Base-by-base conservation (phyloP, 202 grass and related monocot species). In the Saccharum hybrid region DNA sequence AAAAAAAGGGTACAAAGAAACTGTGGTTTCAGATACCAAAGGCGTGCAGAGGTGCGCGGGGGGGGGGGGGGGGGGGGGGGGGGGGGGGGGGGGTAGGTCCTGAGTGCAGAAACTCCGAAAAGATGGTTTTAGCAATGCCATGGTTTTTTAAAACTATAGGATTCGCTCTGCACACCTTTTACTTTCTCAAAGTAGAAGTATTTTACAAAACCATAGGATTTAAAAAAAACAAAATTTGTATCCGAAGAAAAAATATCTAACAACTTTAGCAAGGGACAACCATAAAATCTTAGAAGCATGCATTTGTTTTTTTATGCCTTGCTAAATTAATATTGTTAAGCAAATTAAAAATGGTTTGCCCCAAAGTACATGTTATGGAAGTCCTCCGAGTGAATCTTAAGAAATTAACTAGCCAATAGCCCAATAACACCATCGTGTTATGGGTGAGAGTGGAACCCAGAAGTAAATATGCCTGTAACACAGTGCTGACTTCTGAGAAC, bases 401-500 rank as follows among this genome's bases (percentile, higher is more conserved):
- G 7, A 79, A 51, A 63, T 31, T 70, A 46, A 70, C 40, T 66
- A 60, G 9, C 6, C 26, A 83, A 38, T 56, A 68, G 26, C 70
- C 14, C 70, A 51, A 73, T 49, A 66, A 76, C 56, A 85, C 54
- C 19, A 83, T 72, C 3, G 23, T 37, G 36, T 33, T 10, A 60
- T 42, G 12, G 49, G 23, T 45, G 23, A 49, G 37, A 54, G 8
- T 33, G 33, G 71, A 81, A 73, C 75, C 63, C n/a, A 69, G 49
- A 77, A 69, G 31, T 54, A 74, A 75, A 42, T 62, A 69, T 75
- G 68, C 69, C 7, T 80, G 51, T 15, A 80, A 72, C 26, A 68
- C 15, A 74, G 0, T 30, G 51, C 4, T 69, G 23, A 43, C 19
- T 63, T 85, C 22, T 68, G 41, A 12, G 6, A 60, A 61, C 10